These are phyloP conservation scores for Cutaneotrichosporon cyanovorans DNA, from an alignment of 1,284 basidiomycete species.

Conservation along the genomic window DNA sequence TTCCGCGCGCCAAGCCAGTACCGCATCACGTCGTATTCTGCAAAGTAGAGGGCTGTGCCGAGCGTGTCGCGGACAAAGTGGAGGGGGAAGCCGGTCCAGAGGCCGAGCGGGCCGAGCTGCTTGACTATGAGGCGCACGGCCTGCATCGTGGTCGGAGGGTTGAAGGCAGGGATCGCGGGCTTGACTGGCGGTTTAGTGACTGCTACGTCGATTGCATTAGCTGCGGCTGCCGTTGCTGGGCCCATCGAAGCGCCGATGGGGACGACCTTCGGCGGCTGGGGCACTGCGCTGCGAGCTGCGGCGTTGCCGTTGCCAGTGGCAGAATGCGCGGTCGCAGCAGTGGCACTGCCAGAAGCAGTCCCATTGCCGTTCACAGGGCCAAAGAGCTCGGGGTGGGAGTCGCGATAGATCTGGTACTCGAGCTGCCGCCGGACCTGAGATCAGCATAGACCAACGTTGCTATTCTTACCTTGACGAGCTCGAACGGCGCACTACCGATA, in stretches of 20 bases:
- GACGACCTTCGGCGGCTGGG: conserved; percentile 5
- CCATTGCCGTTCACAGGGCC: background rate
- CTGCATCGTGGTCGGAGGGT: conserved; percentile 38
- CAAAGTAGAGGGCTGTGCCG: conserved; percentile 45
- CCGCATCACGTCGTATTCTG: conserved; percentile 46
- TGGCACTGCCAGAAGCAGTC: no score
- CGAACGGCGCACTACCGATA: conserved; percentile 71
- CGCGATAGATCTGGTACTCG: conserved; percentile 71
- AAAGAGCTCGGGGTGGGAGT: conserved; percentile 32
- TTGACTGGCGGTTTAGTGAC: background rate
- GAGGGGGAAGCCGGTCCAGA: conserved; percentile 41
- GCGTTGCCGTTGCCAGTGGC: background rate
- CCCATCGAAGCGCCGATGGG: conserved; percentile 7
- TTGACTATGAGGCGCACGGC: conserved; percentile 36
- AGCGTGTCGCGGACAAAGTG: conserved; percentile 44
- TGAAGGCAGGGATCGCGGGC: conserved; percentile 14
- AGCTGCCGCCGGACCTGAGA: conserved; percentile 75
- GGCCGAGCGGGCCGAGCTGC: conserved; percentile 26
- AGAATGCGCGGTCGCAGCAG: no score
- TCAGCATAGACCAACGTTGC: background rate
- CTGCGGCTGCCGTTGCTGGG: background rate
- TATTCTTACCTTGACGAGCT: conserved; percentile 76
- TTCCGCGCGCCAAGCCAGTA: conserved; percentile 28
- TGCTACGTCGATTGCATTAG: background rate
- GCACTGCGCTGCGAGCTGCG: background rate